Evolutionary conservation across 2,329 filamentous ascomycete genomes (phyloP).

Genomic region (Aureobasidium mangrovei): DNA sequence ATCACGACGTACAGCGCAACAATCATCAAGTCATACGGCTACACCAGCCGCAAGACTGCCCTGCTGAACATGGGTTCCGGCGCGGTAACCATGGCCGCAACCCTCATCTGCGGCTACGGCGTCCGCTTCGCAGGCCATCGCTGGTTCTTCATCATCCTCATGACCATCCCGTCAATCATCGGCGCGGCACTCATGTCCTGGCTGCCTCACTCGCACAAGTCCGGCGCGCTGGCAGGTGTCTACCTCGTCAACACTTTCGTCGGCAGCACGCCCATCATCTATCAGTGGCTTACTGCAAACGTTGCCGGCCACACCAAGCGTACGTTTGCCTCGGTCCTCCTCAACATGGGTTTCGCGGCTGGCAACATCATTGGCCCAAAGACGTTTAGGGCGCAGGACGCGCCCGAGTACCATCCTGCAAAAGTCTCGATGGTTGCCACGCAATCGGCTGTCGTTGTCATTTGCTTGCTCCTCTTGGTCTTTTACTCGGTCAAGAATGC

Average conservation of each 20-base stretch:
- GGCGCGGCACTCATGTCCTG: slow-evolving; percentile 14
- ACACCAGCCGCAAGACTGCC: slow-evolving; percentile 38
- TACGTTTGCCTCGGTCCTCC: slow-evolving; percentile 54
- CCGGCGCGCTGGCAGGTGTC: slow-evolving; percentile 30
- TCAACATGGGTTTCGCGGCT: slow-evolving; percentile 24
- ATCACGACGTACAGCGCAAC: slow-evolving; percentile 49
- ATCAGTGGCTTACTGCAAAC: slow-evolving; percentile 41
- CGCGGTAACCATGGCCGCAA: slow-evolving; percentile 44
- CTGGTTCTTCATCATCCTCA: slow-evolving; percentile 36
- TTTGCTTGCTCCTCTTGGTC: background rate
- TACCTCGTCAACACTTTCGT: slow-evolving; percentile 27
- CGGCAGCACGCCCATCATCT: slow-evolving; percentile 26
- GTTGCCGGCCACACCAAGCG: slow-evolving; percentile 66
- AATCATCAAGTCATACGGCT: slow-evolving; percentile 23
- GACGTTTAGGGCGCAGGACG: slow-evolving; percentile 27
- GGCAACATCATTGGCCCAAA: slow-evolving; percentile 31
- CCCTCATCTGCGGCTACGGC: slow-evolving; percentile 39
- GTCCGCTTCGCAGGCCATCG: slow-evolving; percentile 41
- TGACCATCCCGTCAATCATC: slow-evolving; percentile 9
- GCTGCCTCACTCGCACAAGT: slow-evolving; percentile 25
- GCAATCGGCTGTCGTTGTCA: background rate
- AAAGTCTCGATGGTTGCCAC: slow-evolving; percentile 30
- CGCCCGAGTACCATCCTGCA: slow-evolving; percentile 28
- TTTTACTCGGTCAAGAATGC: background rate
- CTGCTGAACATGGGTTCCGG: slow-evolving; percentile 49